Percentiles rank a stretch among this genome's conserved stretches.
Conservation (phyloP, 2,329 filamentous ascomycete species). For the Beauveria sp. region DNA sequence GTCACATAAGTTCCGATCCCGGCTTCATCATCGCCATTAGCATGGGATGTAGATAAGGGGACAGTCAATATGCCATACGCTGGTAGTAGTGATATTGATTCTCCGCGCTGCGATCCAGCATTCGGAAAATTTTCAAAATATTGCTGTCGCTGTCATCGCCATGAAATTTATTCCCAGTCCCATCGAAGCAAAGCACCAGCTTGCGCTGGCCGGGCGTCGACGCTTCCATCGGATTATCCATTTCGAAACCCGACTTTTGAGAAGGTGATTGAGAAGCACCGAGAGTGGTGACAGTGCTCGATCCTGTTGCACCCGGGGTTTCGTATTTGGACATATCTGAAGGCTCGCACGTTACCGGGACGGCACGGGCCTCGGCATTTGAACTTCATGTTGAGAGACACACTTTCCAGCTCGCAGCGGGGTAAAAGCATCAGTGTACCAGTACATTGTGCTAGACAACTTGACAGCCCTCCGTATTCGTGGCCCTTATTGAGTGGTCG, state of each 20-base stretch:
- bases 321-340: not conserved
- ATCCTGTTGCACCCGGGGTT: not conserved
- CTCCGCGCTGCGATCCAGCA: constrained; percentile 55
- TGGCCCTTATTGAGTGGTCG: not conserved
- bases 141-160: constrained; percentile 57
- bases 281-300: not conserved
- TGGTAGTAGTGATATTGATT: constrained; percentile 60
- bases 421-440: not conserved
- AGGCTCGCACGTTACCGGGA: not conserved
- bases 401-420: not conserved
- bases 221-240: constrained; percentile 6
- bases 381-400: not conserved
- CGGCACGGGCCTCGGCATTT: not conserved
- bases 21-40: constrained; percentile 27
- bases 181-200: constrained; percentile 55
- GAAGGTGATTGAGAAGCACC: not conserved
- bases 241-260: not conserved
- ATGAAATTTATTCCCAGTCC: constrained; percentile 56
- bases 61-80: constrained; percentile 28
- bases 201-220: constrained; percentile 27
- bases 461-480: not conserved
- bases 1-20: constrained; percentile 69
- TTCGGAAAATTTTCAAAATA: constrained; percentile 63
- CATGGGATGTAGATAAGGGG: not conserved
- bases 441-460: not conserved